Evolutionary conservation across 2,329 filamentous ascomycete species (phyloP).

Genomic region (Cercospora berteroae): DNA sequence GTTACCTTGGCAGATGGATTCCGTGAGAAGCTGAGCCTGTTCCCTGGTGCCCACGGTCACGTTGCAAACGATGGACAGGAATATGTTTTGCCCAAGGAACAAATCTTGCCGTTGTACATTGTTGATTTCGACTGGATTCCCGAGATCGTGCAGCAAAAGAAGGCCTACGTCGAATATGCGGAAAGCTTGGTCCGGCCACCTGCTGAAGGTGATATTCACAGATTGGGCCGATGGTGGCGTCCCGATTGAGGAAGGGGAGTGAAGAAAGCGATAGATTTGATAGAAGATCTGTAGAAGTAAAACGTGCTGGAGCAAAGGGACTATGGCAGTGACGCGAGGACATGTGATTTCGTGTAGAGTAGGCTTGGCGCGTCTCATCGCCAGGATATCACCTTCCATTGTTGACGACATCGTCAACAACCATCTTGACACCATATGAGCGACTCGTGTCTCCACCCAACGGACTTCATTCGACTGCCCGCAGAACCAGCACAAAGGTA

Average conservation of each 20-base stretch:
- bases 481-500: neutral
- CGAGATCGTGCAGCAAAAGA: neutral
- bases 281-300: neutral
- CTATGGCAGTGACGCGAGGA: neutral
- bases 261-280: neutral
- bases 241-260: neutral
- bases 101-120: neutral
- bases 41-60: neutral
- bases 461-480: neutral
- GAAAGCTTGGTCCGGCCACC: neutral
- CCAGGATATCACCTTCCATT: neutral
- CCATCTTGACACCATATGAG: neutral
- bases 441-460: neutral
- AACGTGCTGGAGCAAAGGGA: neutral
- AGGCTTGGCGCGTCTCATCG: neutral
- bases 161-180: neutral
- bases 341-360: neutral
- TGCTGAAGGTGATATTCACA: neutral
- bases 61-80: neutral
- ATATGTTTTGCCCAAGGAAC: neutral
- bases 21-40: neutral
- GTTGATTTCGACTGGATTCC: neutral
- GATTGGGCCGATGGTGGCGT: neutral
- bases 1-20: neutral
- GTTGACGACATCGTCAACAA: neutral